Conservation (phyloP, 106 monocot genomes). For the Dendrobium huoshanense region DNA sequence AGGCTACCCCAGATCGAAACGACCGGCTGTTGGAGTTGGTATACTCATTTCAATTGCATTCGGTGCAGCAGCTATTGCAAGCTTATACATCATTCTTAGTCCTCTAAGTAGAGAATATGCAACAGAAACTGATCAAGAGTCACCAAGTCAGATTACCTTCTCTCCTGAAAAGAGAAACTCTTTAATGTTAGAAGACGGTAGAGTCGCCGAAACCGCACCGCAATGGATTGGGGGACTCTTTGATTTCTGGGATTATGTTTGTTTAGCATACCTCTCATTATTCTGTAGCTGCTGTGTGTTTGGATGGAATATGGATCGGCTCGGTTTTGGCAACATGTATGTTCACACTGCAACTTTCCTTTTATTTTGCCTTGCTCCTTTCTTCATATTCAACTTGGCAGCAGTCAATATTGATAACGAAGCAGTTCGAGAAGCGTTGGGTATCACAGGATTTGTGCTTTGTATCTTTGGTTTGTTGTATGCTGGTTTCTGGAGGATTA, state of each 20-base stretch:
- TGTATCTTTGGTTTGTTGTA: slow-evolving; percentile 19
- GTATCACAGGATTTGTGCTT: slow-evolving; percentile 11
- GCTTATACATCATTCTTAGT: slow-evolving; percentile 15
- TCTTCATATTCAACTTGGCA: slow-evolving; percentile 22
- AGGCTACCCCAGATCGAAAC: slow-evolving; percentile 8
- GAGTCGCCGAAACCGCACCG: not conserved
- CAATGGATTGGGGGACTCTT: slow-evolving; percentile 15
- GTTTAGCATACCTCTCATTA: slow-evolving; percentile 13
- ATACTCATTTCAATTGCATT: slow-evolving; percentile 4
- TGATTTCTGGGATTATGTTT: slow-evolving; percentile 18
- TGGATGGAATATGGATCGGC: slow-evolving; percentile 22
- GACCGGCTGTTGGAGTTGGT: slow-evolving; percentile 13
- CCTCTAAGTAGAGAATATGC: slow-evolving; percentile 18
- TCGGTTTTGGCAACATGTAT: slow-evolving; percentile 14
- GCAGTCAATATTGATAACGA: slow-evolving; percentile 16
- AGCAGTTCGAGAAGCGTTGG: slow-evolving; percentile 6
- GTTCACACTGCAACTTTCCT: slow-evolving; percentile 5
- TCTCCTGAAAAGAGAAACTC: not conserved
- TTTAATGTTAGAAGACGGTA: not conserved
- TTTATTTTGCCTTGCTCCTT: slow-evolving; percentile 19
- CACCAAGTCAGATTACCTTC: not conserved
- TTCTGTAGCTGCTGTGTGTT: slow-evolving; percentile 19
- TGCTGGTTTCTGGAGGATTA: slow-evolving; percentile 21
- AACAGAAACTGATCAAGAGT: slow-evolving; percentile 10
- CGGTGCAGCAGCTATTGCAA: slow-evolving; percentile 10